Base-by-base conservation (phyloP, 148 eudicot species). In the Beta vulgaris region DNA sequence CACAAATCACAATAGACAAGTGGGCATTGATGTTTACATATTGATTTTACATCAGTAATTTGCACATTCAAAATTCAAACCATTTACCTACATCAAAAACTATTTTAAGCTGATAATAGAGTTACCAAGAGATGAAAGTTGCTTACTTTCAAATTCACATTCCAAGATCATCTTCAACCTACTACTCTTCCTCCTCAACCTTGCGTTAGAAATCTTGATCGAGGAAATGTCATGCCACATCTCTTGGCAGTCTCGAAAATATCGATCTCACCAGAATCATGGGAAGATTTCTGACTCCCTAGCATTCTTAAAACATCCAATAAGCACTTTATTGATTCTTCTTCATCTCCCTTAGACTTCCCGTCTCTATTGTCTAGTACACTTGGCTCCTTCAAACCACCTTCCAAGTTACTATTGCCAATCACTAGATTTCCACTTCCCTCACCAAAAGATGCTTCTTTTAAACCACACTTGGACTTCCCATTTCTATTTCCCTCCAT, bases 201-300 rank as follows among this genome's bases (percentile, higher is more conserved):
- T 1, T 48, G 40, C 7, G 81, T 61, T 84, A 83, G 81, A 78
- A 86, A 87, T 55, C 86, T 80, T 58, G 87, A 80, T 26, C 43
- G 61, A 48, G 88, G 92, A 59, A 88, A 83, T n/a, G 61, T 78
- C 81, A 88, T 39, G 39, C 91, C 87, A 2, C 79, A 77, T 36
- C 76, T 78, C 81, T 79, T 91, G 25, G 82, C 89, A 37, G 83
- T 88, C 86, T 91, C 86, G 18, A 86, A 21, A 57, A 88, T 75
- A 75, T 88, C 89, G 36, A 75, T 54, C 43, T 79, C 73, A 16
- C 48, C 72, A 28, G 21, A 35, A 79, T n/a, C 65, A 55, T 58
- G 42, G 54, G 7, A 4, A 36, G 25, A 21, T 16, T 37, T 32
- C 35, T 55, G 69, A 42, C 35, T 64, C 7, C 58, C 74, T 37